Conservation (phyloP, 1,284 basidiomycete species). For the Puccinia hordei region DNA sequence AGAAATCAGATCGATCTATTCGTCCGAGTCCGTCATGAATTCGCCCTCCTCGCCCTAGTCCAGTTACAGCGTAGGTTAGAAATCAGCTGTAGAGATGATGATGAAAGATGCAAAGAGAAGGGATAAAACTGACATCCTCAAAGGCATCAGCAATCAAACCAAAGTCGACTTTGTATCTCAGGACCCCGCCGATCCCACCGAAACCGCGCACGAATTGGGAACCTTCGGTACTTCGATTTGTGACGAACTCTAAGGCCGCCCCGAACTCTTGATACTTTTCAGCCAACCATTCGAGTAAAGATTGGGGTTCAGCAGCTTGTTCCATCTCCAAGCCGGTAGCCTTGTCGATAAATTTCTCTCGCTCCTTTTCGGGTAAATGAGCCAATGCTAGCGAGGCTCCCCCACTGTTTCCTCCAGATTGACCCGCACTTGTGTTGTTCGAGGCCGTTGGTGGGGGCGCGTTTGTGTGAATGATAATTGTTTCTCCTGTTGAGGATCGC, state of each 20-base stretch:
- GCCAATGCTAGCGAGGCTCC: slow-evolving; percentile 54
- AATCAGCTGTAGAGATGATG: neutral
- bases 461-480: slow-evolving; percentile 70
- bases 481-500: slow-evolving; percentile 86
- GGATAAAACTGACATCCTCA: slow-evolving; percentile 51
- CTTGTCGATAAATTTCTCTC: slow-evolving; percentile 91
- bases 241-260: slow-evolving; percentile 75
- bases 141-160: slow-evolving; percentile 63
- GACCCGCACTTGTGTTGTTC: slow-evolving; percentile 64
- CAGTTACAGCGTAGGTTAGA: neutral
- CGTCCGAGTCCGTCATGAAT: slow-evolving; percentile 50
- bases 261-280: slow-evolving; percentile 99
- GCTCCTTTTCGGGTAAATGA: slow-evolving; percentile 70
- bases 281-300: slow-evolving; percentile 94
- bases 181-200: slow-evolving; percentile 91
- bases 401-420: slow-evolving; percentile 51
- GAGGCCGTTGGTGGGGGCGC: slow-evolving; percentile 57
- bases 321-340: slow-evolving; percentile 96
- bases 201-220: slow-evolving; percentile 99
- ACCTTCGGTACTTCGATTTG: slow-evolving; percentile 83
- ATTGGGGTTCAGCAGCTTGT: slow-evolving; percentile 73
- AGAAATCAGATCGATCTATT: neutral
- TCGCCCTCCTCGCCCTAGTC: slow-evolving; percentile 45
- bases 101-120: neutral
- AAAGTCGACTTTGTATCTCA: slow-evolving; percentile 95